Conservation (phyloP, 176 grass and related monocot genomes). For the Carex scoparia region DNA sequence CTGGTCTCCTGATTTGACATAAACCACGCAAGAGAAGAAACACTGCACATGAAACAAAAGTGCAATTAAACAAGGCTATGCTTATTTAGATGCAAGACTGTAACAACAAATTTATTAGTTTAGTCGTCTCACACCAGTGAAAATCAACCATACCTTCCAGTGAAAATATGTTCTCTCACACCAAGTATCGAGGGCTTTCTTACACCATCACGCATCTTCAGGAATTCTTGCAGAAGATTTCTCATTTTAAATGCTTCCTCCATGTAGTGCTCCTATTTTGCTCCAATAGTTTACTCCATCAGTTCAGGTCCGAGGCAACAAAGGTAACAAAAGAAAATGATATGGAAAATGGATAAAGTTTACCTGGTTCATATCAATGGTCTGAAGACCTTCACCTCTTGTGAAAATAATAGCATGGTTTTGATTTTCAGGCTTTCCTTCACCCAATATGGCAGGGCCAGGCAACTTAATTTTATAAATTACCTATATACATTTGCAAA, state of each 20-base stretch:
- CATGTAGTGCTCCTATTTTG: slow-evolving; percentile 88
- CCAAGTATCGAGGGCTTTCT: slow-evolving; percentile 98
- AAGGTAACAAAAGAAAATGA: background rate
- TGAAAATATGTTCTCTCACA: slow-evolving; percentile 99
- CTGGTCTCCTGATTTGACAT: slow-evolving; percentile 99
- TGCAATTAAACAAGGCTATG: background rate
- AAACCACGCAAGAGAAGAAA: slow-evolving; percentile 98
- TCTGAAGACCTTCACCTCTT: slow-evolving; percentile 89
- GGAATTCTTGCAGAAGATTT: slow-evolving; percentile 92
- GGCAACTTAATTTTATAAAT: slow-evolving; percentile 98
- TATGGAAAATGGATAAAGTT: background rate
- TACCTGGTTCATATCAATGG: slow-evolving; percentile 99
- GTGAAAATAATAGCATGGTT: slow-evolving; percentile 99
- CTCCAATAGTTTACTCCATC: slow-evolving; percentile 11
- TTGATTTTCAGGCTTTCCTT: slow-evolving; percentile 99
- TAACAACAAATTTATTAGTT: background rate
- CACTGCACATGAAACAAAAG: slow-evolving; percentile 52
- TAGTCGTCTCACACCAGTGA: background rate
- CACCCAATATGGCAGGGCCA: slow-evolving; percentile 85
- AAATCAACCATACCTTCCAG: slow-evolving; percentile 63
- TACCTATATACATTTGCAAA: slow-evolving; percentile 35
- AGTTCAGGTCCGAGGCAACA: background rate
- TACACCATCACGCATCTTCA: slow-evolving; percentile 82
- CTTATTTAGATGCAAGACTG: background rate
- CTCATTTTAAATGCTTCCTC: slow-evolving; percentile 99